Evolutionary conservation across 805 yeast genomes (phyloP), one percentile per base, ranked within the genome.

Genomic region (Wickerhamomyces hampshirensis): DNA sequence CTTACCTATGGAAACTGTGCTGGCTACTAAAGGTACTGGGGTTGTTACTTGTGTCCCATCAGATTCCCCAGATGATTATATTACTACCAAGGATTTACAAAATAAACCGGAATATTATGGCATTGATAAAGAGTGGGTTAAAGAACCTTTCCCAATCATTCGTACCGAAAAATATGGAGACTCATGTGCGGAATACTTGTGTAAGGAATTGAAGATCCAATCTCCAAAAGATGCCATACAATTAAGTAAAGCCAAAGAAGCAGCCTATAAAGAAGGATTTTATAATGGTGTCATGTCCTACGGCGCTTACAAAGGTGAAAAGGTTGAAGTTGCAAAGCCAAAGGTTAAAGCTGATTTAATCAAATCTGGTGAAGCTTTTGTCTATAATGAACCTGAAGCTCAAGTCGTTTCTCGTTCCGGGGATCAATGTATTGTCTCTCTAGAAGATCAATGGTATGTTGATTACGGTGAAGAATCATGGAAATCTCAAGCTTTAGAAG

Each of bases 11-110:
- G 98, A 91, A 64, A 87, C 97, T 26, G 91, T 93, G 38, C 71
- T 91, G 60, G 94, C 95, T 28, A 72, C 79, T 38, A 93, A 93
- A 70, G 98, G 98, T 75, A 93, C 98, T 31, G 98, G 98, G 70
- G 97, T 93, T 31, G 98, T 93, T 40, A 91, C 98, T 5, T 93
- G 96, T 70, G 98, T 89, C 45, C 98, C 98, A 44, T 82, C 96
- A n/a, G 96, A 89, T 63, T 89, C 98, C 39, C 98, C 98, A 43
- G 98, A 93, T 68, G 98, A 93, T 69, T 93, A 55, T 58, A 80
- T 91, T 63, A 93, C 96, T 42, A 75, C 83, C 33, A 71, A 70
- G 53, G 98, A 93, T 50, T 74, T 93, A 52, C 73, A 73, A 51
- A 79, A 86, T 69, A 91, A 91, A 68, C 84, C 97, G 23, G 97